Base-by-base conservation (phyloP, 345 rosid genomes). In the Dipteronia sinensis region DNA sequence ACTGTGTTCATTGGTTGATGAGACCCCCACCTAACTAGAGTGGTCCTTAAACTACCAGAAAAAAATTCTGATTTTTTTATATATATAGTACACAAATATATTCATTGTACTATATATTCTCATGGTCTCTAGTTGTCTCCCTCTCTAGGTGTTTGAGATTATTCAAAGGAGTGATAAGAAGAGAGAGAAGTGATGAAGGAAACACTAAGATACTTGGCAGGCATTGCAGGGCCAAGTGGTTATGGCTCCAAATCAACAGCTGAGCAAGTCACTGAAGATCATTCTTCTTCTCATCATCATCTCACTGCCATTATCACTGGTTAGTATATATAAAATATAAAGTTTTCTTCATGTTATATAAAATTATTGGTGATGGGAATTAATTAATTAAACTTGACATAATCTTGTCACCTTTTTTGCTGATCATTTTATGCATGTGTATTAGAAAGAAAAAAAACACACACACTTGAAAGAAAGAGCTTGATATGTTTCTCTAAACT, bases 211-310 rank as follows among this genome's bases (percentile, higher is more conserved):
- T 95, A 95, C 85, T 83, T 95, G 22, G 96, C 98, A 58, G 98
- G 98, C 69, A 87, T 91, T 79, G 94, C 96, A 46, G 99, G 98
- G n/a, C 93, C 99, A 16, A 95, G 96, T 75, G 99, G 98, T 53
- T 93, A 84, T 87, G 98, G 99, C 85, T 95, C 99, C 13, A 92
- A 87, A 64, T 85, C 99, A 25, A 93, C 98, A 10, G 98, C 99
- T 70, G 94, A 93, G 51, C 91, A 90, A 86, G 98, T 93, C 75
- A 86, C 92, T 29, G 80, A 82, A 51, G 78, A 82, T 73, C 84
- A 27, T 53, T 65, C 74, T 31, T 70, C 84, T 72, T 67, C 82
- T 75, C 81, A 79, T 27, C 85, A 81, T 75, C 81, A 79, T 27
- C 85, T 92, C 67, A 92, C 94, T 67, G 96, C 94, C 25, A 85